A percentile compares a stretch with the other conserved stretches of the same genome.
phyloP scores from a whole-genome alignment of 1,139 yeast species.

The Waltiozyma sp. region DNA sequence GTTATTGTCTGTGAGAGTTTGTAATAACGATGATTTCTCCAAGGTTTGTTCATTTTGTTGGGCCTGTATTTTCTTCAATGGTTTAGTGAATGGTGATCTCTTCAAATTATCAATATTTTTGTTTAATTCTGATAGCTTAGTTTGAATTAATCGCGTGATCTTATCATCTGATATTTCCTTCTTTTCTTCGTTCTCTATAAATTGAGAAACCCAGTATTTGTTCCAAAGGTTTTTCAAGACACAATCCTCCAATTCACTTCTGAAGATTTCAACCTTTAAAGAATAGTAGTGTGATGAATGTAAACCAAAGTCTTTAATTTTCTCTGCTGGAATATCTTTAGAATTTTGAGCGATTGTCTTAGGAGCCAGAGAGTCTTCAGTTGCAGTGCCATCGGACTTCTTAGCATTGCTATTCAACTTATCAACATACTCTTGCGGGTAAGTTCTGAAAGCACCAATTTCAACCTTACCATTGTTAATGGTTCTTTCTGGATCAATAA shows the following conservation, averaged over 20 bases:
- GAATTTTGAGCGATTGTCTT: background rate
- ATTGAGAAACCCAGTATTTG: slow-evolving; percentile 38
- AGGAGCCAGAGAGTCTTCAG: background rate
- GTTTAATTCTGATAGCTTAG: slow-evolving; percentile 11
- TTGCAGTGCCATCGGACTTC: background rate
- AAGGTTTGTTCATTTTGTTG: background rate
- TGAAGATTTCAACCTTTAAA: slow-evolving; percentile 53
- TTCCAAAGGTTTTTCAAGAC: slow-evolving; percentile 36
- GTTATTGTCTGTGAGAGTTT: background rate
- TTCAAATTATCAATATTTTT: slow-evolving; percentile 12
- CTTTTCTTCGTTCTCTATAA: slow-evolving; percentile 15
- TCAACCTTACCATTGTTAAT: slow-evolving; percentile 57
- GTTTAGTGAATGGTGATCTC: slow-evolving; percentile 1
- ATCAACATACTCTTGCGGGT: slow-evolving; percentile 33
- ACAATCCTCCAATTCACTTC: slow-evolving; percentile 39
- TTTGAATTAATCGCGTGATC: slow-evolving; percentile 14
- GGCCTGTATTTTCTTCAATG: background rate
- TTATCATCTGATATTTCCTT: slow-evolving; percentile 17
- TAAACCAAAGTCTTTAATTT: slow-evolving; percentile 54
- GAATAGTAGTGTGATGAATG: slow-evolving; percentile 66
- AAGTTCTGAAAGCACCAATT: slow-evolving; percentile 87
- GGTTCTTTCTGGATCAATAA: slow-evolving; percentile 74
- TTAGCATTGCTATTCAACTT: slow-evolving; percentile 2
- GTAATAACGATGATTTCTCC: background rate
- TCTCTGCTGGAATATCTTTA: slow-evolving; percentile 30